A percentile compares a stretch with the other conserved stretches of the same genome.
These are phyloP conservation scores for Paraconiothyrium brasiliense DNA, from an alignment of 2,329 filamentous ascomycete genomes.

Conservation along the genomic window DNA sequence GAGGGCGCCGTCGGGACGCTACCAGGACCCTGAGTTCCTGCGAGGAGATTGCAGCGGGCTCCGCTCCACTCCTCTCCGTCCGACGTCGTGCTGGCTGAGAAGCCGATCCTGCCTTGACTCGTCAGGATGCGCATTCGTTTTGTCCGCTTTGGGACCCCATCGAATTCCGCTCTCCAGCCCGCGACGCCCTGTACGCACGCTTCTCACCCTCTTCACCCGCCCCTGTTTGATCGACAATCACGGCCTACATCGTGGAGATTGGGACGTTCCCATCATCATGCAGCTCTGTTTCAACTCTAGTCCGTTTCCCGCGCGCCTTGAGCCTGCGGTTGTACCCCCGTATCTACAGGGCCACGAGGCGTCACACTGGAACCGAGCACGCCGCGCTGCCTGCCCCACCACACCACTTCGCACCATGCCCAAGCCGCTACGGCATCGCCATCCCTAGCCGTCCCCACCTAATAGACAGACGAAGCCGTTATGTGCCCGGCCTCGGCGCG, in stretches of 20 bases:
- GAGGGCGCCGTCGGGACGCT: background rate
- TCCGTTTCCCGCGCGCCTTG: background rate
- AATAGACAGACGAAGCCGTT: conserved; percentile 8
- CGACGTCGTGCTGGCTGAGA: background rate
- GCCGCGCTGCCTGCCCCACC: conserved; percentile 7
- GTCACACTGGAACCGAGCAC: background rate
- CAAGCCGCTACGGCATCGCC: conserved; percentile 9
- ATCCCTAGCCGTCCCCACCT: conserved; percentile 10
- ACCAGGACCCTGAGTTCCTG: background rate
- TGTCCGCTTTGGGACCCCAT: background rate
- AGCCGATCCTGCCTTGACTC: conserved; percentile 3
- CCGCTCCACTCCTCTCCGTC: conserved; percentile 3
- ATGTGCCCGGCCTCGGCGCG: conserved; percentile 2
- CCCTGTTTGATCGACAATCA: conserved; percentile 23
- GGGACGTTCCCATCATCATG: background rate
- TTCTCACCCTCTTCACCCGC: background rate
- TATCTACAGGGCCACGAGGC: background rate
- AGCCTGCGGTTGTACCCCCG: background rate
- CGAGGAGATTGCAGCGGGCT: conserved; percentile 4
- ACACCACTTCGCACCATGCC: conserved; percentile 6
- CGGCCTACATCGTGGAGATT: conserved; percentile 12
- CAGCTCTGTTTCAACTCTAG: background rate
- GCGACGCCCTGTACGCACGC: background rate
- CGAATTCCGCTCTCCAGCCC: conserved; percentile 1
- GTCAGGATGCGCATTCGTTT: background rate